These are phyloP conservation scores for Fusarium equiseti DNA, from an alignment of 2,329 filamentous ascomycete species.

Conservation along the genomic window DNA sequence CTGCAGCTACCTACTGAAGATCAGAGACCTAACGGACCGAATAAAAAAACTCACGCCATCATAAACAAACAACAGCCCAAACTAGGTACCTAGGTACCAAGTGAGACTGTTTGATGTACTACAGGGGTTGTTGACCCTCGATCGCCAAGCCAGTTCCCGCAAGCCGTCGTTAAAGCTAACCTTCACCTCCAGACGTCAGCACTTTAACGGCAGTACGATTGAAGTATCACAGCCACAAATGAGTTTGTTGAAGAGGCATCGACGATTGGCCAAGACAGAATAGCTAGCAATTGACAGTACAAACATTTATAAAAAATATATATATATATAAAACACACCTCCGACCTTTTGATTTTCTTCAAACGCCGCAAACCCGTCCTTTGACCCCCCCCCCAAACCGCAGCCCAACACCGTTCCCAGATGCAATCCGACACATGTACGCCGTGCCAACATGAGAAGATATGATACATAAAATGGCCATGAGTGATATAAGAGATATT, in stretches of 20 bases:
- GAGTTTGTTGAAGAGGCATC: background rate
- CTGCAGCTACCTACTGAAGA: background rate
- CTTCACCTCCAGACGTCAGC: background rate
- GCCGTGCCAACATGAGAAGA: background rate
- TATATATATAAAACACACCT: background rate
- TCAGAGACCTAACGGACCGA: background rate
- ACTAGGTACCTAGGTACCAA: background rate
- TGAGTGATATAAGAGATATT: slow-evolving; percentile 24
- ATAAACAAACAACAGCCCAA: background rate
- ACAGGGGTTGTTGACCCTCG: slow-evolving; percentile 30
- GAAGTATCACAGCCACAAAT: background rate
- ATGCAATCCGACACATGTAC: slow-evolving; percentile 29
- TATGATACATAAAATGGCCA: slow-evolving; percentile 29
- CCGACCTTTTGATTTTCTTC: slow-evolving; percentile 2
- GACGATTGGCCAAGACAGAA: background rate
- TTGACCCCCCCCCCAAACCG: background rate
- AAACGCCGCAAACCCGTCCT: slow-evolving; percentile 18
- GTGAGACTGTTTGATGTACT: slow-evolving; percentile 26
- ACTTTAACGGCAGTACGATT: background rate
- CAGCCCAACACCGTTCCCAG: slow-evolving; percentile 30
- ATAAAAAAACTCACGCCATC: background rate
- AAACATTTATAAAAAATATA: background rate
- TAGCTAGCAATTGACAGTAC: background rate
- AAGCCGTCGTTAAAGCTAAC: slow-evolving; percentile 9
- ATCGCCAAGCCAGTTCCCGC: slow-evolving; percentile 34